A percentile compares a stretch with the other conserved stretches of the same genome.
Conservation (phyloP, 2,329 filamentous ascomycete species). For the Fusarium paranaense region DNA sequence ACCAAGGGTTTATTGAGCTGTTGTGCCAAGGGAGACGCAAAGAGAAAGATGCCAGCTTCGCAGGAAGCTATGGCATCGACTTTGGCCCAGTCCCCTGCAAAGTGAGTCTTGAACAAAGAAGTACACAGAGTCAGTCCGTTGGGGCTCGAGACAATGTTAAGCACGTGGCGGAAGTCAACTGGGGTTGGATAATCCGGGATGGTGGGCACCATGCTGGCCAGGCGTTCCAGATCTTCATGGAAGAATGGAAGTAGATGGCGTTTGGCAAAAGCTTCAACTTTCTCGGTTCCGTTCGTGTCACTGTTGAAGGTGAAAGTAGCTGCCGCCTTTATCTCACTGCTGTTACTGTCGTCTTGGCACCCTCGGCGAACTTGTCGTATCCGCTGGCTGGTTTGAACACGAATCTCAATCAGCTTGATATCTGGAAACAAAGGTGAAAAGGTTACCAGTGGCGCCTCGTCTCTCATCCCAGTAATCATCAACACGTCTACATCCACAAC, state of each 20-base stretch:
- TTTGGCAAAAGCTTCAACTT: slow-evolving; percentile 55
- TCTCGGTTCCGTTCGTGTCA: slow-evolving; percentile 54
- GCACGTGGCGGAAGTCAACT: slow-evolving; percentile 69
- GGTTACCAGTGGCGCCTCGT: slow-evolving; percentile 65
- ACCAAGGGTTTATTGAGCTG: slow-evolving; percentile 56
- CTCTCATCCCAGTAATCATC: slow-evolving; percentile 73
- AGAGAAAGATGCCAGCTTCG: slow-evolving; percentile 69
- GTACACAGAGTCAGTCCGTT: slow-evolving; percentile 64
- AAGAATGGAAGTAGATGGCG: slow-evolving; percentile 58
- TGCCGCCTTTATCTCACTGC: background rate
- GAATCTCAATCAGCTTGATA: slow-evolving; percentile 66
- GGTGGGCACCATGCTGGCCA: slow-evolving; percentile 62
- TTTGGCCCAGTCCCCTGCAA: slow-evolving; percentile 59
- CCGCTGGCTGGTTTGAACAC: slow-evolving; percentile 55
- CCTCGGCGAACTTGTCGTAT: slow-evolving; percentile 53
- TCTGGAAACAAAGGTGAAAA: slow-evolving; percentile 63
- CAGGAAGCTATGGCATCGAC: slow-evolving; percentile 62
- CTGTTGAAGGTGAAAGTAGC: slow-evolving; percentile 65
- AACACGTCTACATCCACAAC: slow-evolving; percentile 63
- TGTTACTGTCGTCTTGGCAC: background rate
- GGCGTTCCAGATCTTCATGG: slow-evolving; percentile 56
- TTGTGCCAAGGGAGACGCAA: slow-evolving; percentile 62
- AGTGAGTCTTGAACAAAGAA: slow-evolving; percentile 60
- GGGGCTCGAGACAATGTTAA: slow-evolving; percentile 64
- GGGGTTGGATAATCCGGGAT: slow-evolving; percentile 62